Conservation (phyloP, 192 early-diverging fungal species). For the Linnemannia exigua region DNA sequence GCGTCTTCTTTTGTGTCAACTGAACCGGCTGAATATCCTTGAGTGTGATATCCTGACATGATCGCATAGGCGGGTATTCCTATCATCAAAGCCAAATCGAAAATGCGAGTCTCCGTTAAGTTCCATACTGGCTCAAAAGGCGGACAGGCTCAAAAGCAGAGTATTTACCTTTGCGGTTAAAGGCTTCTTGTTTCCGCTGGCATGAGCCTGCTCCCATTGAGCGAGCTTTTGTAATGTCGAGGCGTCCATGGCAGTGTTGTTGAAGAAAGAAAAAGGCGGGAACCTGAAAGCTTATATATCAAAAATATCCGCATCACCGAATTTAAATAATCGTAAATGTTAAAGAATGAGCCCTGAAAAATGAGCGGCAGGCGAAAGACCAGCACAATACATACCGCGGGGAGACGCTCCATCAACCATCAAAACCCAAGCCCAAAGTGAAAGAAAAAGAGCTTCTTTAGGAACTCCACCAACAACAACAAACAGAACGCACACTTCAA, state of each 20-base stretch:
- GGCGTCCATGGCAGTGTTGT: constrained; percentile 21
- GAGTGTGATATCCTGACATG: constrained; percentile 33
- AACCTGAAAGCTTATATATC: not conserved
- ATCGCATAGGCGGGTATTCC: constrained; percentile 35
- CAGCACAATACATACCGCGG: not conserved
- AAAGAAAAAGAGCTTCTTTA: not conserved
- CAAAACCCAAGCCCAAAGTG: not conserved
- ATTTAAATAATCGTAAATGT: not conserved
- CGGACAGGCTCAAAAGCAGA: not conserved
- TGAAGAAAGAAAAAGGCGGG: not conserved
- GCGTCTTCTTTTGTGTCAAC: not conserved
- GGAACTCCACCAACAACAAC: not conserved
- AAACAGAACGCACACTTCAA: not conserved
- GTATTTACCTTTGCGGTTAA: constrained; percentile 18
- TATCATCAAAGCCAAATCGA: not conserved
- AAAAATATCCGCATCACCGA: not conserved
- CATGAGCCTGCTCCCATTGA: constrained; percentile 31
- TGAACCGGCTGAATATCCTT: constrained; percentile 17
- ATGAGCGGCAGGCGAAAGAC: constrained; percentile 7
- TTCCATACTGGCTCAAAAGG: not conserved
- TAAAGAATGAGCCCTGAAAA: not conserved
- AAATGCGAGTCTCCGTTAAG: not conserved
- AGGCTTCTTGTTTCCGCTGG: constrained; percentile 36
- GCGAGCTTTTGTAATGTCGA: constrained; percentile 16
- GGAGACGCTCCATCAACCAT: constrained; percentile 1